phyloP scores from a whole-genome alignment of 2,329 filamentous ascomycete species.

The Corynespora cassiicola region DNA sequence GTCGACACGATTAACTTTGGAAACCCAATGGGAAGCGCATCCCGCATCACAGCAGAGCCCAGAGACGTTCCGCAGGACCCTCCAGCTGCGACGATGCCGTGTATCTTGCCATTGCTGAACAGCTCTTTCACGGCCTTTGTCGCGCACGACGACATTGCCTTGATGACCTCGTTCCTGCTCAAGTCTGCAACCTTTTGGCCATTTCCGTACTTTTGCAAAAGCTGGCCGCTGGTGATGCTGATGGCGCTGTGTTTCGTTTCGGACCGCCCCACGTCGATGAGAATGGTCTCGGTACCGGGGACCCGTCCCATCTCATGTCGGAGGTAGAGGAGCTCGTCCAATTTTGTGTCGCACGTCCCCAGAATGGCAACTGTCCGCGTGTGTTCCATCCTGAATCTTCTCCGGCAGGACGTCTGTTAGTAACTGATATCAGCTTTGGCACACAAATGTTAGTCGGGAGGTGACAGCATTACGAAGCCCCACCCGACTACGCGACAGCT shows the following conservation, averaged over 20 bases:
- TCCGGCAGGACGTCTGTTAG: too few relatives aligned
- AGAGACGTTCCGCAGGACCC: conserved; percentile 70
- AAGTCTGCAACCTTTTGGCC: conserved; percentile 46
- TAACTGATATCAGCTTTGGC: too few relatives aligned
- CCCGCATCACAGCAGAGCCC: conserved; percentile 66
- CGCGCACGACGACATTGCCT: conserved; percentile 60
- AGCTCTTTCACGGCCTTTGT: conserved; percentile 51
- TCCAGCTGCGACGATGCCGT: conserved; percentile 66
- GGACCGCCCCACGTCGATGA: conserved; percentile 64
- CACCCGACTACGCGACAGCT: too few relatives aligned
- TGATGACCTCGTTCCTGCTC: conserved; percentile 63
- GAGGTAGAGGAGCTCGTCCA: conserved; percentile 64
- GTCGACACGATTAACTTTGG: conserved; percentile 76
- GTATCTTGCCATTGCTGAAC: conserved; percentile 48
- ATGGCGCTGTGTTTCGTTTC: conserved; percentile 54
- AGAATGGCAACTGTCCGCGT: conserved; percentile 58
- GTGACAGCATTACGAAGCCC: too few relatives aligned
- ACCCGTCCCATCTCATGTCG: too few relatives aligned
- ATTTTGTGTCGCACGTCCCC: conserved; percentile 71
- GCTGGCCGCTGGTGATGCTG: conserved; percentile 49
- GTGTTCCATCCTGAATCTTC: too few relatives aligned
- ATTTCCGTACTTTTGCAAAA: conserved; percentile 44
- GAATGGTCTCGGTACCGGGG: conserved; percentile 56
- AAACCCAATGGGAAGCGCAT: conserved; percentile 67
- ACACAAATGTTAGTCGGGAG: too few relatives aligned